Evolutionary conservation across 2,329 filamentous ascomycete species (phyloP), one percentile per base, ranked within the genome.

Genomic region (Passalora sequoiae): DNA sequence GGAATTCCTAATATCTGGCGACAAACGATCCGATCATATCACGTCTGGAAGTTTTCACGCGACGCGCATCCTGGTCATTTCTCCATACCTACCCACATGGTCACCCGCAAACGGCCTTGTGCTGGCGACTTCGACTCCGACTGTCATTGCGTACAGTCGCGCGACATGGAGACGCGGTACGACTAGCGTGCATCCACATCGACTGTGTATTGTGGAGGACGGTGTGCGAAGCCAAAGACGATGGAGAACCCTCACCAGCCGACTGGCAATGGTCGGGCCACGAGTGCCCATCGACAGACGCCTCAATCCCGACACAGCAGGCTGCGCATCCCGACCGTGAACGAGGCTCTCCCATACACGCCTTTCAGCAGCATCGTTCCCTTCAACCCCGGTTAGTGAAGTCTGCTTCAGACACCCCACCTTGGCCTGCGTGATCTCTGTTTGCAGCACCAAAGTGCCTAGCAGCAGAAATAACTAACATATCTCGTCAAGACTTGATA

Each of bases 321-420:
- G 30, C 39, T 55, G 24, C 57, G 53, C 20, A 44, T 71, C 29
- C 69, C 72, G 8, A 74, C 70, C 3, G 76, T 92, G 9, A 77
- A 83, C 44, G 84, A 92, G 60, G 86, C 86, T 21, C 72, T 92
- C 33, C 84, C 85, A n/a, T 89, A 82, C 66, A 86, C 86, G 39
- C 86, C 87, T 17, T 83, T 91, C 61, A 86, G 83, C 37, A 88
- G 85, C 3, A 83, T 89, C 37, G 75, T 86, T 40, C 86, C 86
- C 2, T 87, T 91, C 64, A 79, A 84, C 63, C 77, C 84, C 54
- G 81, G 86, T 89, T 66, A 54, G 69, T 65, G 46, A 33, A 32
- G 40, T 22, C 33, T 24, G 20, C 38, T 32, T 44, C 35, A 46
- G 9, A 27, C 41, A 22, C 45, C 37, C 46, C 33, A 15, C 42